Base-by-base conservation (phyloP, 75 land plant genomes). In the Selaginella tamariscina region DNA sequence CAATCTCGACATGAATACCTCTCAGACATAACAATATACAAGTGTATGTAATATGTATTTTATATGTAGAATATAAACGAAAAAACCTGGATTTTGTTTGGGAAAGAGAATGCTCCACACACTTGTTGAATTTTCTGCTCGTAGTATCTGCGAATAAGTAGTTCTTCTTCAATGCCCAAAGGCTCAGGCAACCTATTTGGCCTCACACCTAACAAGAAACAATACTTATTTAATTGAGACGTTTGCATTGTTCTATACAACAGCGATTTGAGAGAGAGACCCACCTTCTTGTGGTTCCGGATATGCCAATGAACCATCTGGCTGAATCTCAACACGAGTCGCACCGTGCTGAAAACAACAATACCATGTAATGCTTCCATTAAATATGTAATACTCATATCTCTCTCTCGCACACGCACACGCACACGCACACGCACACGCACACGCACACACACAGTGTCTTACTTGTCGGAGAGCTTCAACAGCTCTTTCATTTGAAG, bases 121-220 rank as follows among this genome's bases (percentile, higher is more conserved):
- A 90, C 98, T 84, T 89, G 83, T 75, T 87, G 98, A 64, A 94
- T 90, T 69, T 94, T 94, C 33, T 82, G 74, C 68, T 94, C 98
- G 73, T 94, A 94, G 63, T 81, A 94, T 62, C 80, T 83, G 22
- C 83, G 78, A 66, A 94, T 73, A 32, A 80, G 78, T 59, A 82
- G 78, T 68, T 94, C 98, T 68, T 94, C 96, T 29, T 83, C 82
- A 71, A 80, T 56, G 31, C 72, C 79, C 26, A 94, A 81, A 33
- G 91, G 86, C 72, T 86, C 88, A 33, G 86, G 80, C 55, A 79
- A 74, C 56, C 64, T n/a, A 69, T 73, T 55, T 78, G 77, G 82
- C 32, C 80, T 77, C 29, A 27, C 15, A 56, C 62, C 91, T 84
- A n/a, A 27, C 2, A 59, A 59, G 62, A 21, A 71, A 27, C 32